Evolutionary conservation across 805 yeast species (phyloP).

Genomic region (Yamadazyma paraphyllophila): DNA sequence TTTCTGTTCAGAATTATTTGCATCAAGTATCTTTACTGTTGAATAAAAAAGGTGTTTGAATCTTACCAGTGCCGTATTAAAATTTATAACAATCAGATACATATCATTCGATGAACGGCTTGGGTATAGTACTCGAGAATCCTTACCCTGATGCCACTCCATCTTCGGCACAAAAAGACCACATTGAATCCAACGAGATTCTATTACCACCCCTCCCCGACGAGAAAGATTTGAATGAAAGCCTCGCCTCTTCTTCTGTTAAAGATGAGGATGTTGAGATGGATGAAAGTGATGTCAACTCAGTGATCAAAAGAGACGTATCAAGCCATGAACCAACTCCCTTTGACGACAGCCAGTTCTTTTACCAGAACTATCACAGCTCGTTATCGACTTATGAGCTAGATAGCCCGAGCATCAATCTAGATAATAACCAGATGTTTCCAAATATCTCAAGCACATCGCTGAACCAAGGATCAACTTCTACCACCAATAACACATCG

Average conservation of each 20-base stretch:
- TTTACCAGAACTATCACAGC: constrained; percentile 11
- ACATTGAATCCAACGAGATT: constrained; percentile 14
- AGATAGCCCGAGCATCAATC: constrained; percentile 22
- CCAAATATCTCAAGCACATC: constrained; percentile 12
- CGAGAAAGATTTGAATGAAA: constrained; percentile 12
- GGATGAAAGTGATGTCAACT: background rate
- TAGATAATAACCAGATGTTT: constrained; percentile 18
- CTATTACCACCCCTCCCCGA: constrained; percentile 32
- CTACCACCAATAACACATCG: constrained; percentile 12
- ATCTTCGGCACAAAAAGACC: background rate
- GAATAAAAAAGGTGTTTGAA: background rate
- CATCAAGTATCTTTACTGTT: background rate
- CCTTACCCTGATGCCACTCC: background rate
- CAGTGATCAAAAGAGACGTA: background rate
- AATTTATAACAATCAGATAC: background rate
- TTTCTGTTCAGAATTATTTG: background rate
- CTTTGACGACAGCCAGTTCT: background rate
- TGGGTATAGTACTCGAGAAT: constrained; percentile 35
- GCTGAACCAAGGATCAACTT: background rate
- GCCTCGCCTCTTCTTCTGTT: background rate
- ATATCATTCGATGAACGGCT: constrained; percentile 18
- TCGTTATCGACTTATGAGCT: constrained; percentile 23
- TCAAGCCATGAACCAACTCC: background rate
- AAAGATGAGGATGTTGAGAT: constrained; percentile 3
- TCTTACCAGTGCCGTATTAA: background rate